Evolutionary conservation across 371 early-diverging fungal genomes (phyloP).

Genomic region (Smittium mucronatum): DNA sequence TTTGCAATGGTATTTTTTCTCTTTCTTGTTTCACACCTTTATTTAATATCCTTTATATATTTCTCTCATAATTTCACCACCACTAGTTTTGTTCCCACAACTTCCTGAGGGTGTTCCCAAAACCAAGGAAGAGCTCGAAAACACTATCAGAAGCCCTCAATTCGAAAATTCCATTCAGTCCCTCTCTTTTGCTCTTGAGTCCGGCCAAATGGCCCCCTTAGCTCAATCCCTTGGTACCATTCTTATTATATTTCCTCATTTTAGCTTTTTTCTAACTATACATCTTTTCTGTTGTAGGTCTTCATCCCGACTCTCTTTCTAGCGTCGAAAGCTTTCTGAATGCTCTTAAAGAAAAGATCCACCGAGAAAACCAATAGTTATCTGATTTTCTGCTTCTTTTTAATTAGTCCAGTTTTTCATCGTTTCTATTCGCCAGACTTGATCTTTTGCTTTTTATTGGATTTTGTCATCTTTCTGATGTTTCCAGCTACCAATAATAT

Average conservation of each 20-base stretch:
- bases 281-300: constrained; percentile 22
- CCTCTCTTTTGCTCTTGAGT: constrained; percentile 47
- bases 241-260: neutral
- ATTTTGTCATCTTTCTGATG: no score
- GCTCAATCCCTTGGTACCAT: constrained; percentile 36
- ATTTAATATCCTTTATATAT: no score
- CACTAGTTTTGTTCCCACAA: constrained; percentile 44
- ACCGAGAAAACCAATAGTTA: neutral
- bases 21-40: neutral
- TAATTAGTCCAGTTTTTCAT: no score
- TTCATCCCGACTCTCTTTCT: constrained; percentile 43
- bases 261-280: neutral
- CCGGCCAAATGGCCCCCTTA: constrained; percentile 52
- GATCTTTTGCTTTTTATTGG: no score
- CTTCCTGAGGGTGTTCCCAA: constrained; percentile 39
- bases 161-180: constrained; percentile 54
- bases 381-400: no score
- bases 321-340: constrained; percentile 52
- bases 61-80: no score
- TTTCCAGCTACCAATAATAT: no score
- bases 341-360: constrained; percentile 42
- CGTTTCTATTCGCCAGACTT: no score
- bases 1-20: constrained; percentile 25
- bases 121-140: constrained; percentile 41
- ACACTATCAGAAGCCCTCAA: constrained; percentile 48